Conservation (phyloP, 1,284 basidiomycete genomes). For the Trametes versicolor region DNA sequence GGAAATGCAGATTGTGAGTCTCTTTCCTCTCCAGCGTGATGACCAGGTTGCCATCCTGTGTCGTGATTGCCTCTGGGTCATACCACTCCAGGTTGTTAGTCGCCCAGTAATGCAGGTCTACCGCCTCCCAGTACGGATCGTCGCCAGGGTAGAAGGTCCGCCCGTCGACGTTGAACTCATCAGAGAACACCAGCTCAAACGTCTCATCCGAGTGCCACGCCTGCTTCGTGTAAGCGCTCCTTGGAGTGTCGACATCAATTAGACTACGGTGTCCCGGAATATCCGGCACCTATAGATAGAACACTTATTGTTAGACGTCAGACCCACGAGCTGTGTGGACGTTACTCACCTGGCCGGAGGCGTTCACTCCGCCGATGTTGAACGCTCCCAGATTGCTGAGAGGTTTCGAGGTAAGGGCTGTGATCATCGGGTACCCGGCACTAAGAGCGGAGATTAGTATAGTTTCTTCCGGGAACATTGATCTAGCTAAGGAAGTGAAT, state of each 20-base stretch:
- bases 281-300: conserved; percentile 40
- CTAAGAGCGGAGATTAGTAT: conserved; percentile 25
- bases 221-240: conserved; percentile 50
- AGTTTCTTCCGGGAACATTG: neutral
- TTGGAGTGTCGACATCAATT: conserved; percentile 64
- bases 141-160: conserved; percentile 63
- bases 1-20: conserved; percentile 69
- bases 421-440: conserved; percentile 64
- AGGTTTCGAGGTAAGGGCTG: conserved; percentile 47
- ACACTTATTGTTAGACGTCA: neutral
- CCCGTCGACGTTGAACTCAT: conserved; percentile 73
- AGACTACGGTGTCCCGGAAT: conserved; percentile 51
- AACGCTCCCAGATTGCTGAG: conserved; percentile 49
- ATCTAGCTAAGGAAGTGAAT: neutral
- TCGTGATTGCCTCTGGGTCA: conserved; percentile 72
- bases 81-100: conserved; percentile 65
- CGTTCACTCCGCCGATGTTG: conserved; percentile 64
- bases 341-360: conserved; percentile 53
- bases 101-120: conserved; percentile 78
- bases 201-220: conserved; percentile 51
- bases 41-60: conserved; percentile 67
- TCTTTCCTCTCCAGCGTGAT: conserved; percentile 60
- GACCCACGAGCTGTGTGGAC: neutral
- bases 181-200: conserved; percentile 70
- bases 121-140: conserved; percentile 76